A percentile compares a stretch with the other conserved stretches of the same genome.
phyloP scores from a whole-genome alignment of 768 basidiomycete genomes.

The Amyloporia xantha region DNA sequence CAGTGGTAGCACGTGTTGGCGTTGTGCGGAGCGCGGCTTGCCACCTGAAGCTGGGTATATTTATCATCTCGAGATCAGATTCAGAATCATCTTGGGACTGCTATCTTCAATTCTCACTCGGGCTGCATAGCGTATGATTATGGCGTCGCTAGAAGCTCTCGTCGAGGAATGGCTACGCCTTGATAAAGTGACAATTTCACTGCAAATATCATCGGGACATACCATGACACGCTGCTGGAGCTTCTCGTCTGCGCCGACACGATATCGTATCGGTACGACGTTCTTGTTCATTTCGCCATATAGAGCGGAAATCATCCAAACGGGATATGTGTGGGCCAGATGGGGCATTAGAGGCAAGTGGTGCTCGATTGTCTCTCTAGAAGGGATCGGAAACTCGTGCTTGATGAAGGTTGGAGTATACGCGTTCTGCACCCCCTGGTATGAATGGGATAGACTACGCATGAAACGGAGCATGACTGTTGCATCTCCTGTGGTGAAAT shows the following conservation, averaged over 20 bases:
- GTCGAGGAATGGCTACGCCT: conserved; percentile 1
- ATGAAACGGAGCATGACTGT: conserved; percentile 23
- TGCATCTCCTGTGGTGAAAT: conserved; percentile 22
- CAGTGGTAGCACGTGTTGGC: not conserved
- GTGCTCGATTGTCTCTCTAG: conserved; percentile 7
- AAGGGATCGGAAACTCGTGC: conserved; percentile 16
- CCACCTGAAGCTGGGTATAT: not conserved
- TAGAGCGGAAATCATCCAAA: conserved; percentile 14
- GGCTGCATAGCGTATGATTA: not conserved
- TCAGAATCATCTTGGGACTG: not conserved
- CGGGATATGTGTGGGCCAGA: conserved; percentile 14
- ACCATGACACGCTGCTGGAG: too few relatives aligned
- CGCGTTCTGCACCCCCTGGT: conserved; percentile 16
- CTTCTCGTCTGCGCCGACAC: not conserved
- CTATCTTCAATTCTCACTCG: not conserved
- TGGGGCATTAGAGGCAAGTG: conserved; percentile 22
- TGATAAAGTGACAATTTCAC: too few relatives aligned
- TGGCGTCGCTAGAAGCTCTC: not conserved
- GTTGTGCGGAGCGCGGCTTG: not conserved
- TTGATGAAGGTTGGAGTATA: conserved; percentile 23
- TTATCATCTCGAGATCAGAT: not conserved
- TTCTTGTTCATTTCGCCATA: conserved; percentile 7
- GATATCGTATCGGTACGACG: conserved; percentile 5
- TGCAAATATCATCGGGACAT: too few relatives aligned
- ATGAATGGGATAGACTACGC: conserved; percentile 24